phyloP scores from a whole-genome alignment of 1,284 basidiomycete genomes.

The Athelia psychrophila region DNA sequence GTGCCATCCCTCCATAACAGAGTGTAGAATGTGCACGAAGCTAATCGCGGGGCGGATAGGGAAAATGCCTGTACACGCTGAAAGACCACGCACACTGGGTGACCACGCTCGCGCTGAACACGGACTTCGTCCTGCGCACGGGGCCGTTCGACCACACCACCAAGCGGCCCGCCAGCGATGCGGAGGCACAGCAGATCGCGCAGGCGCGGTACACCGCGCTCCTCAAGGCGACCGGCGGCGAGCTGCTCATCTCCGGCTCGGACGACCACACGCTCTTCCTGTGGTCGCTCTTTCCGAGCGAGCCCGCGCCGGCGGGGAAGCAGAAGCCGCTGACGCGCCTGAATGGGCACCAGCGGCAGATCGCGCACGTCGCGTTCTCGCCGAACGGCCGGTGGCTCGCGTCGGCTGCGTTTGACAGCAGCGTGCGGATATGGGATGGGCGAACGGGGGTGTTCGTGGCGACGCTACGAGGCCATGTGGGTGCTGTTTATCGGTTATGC shows the following conservation, averaged over 20 bases:
- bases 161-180: constrained; percentile 73
- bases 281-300: constrained; percentile 73
- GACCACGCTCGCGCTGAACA: constrained; percentile 93
- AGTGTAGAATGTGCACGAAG: not conserved
- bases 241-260: constrained; percentile 90
- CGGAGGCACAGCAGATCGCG: constrained; percentile 78
- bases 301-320: constrained; percentile 38
- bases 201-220: constrained; percentile 73
- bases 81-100: constrained; percentile 99
- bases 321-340: constrained; percentile 87
- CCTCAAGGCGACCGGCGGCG: constrained; percentile 59
- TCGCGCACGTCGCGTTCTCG: constrained; percentile 94
- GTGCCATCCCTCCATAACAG: not conserved
- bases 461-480: constrained; percentile 90
- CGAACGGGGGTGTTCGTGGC: constrained; percentile 92
- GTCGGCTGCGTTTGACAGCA: constrained; percentile 90
- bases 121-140: constrained; percentile 92
- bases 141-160: constrained; percentile 92
- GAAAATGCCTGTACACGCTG: constrained; percentile 67
- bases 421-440: constrained; percentile 93
- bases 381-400: constrained; percentile 93
- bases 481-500: constrained; percentile 89
- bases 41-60: constrained; percentile 36
- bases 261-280: constrained; percentile 95
- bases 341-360: constrained; percentile 94